Base-by-base conservation (phyloP, 208 protist species). In the Crithidia sp. region DNA sequence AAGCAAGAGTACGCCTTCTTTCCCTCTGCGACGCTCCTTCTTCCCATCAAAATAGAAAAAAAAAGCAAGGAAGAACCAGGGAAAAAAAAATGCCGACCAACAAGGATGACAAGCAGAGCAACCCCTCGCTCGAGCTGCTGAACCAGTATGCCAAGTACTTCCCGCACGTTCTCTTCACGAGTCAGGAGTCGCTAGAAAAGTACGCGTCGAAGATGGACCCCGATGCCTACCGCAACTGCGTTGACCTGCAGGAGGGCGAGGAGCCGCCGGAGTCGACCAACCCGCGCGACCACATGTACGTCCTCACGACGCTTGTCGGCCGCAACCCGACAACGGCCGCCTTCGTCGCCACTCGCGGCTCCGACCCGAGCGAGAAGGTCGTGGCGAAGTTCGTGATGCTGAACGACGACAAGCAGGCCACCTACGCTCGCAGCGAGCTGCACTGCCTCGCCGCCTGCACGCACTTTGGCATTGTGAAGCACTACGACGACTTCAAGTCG, bases 381-480 rank as follows among this genome's bases (percentile, higher is more conserved):
- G 88, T 96, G 14, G 91, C 85, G 19, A 96, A 96, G 82, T 93
- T 96, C 74, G 85, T 96, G 47, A 89, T 88, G 79, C 81, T 96
- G 40, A 94, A 82, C 74, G 91, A 92, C 40, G 91, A 96, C 16
- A 92, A 90, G 72, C 91, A 96, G 70, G 82, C 91, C 10, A 64
- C 81, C 19, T 95, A 95, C 77, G 91, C 91, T 6, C 86, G 88
- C 40, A 94, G 89, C 75, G 91, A 96, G 76, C 74, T 93, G 65
- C 88, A 96, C 68, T 96, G 91, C 76, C 79, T 96, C 14, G 88
- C 91, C 44, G 87, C 88, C n/a, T 96, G 91, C 76, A 75, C 75
- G n/a, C 91, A 97, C 76, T 93, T 94, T 62, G 89, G 90, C 37
- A 95, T 97, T 79, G 88, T 97, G 39, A 88, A 95, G 73, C 89